phyloP scores from a whole-genome alignment of 768 basidiomycete species.

The Steccherinum ochraceum region DNA sequence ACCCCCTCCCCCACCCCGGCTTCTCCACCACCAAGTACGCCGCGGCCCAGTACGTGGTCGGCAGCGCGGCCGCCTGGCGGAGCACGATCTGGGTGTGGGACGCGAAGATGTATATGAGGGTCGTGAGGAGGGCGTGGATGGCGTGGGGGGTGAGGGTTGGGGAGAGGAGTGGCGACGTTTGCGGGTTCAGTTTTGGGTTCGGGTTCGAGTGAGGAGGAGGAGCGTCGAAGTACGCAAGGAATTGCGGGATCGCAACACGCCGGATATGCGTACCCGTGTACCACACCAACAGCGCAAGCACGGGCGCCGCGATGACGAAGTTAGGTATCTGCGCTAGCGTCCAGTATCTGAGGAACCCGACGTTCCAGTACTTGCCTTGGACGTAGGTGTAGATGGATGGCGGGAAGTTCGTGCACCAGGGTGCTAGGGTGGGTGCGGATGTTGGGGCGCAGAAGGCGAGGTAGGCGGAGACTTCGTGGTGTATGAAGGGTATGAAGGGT shows the following conservation, averaged over 20 bases:
- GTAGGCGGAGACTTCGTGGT: conserved; percentile 68
- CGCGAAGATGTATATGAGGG: conserved; percentile 61
- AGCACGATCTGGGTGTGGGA: conserved; percentile 88
- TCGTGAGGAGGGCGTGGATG: conserved; percentile 61
- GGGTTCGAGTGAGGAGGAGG: background rate
- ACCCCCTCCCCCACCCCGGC: conserved; percentile 44
- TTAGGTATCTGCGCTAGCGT: conserved; percentile 78
- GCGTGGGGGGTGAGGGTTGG: conserved; percentile 59
- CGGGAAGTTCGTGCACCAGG: conserved; percentile 59
- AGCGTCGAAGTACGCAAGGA: background rate
- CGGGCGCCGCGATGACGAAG: conserved; percentile 72
- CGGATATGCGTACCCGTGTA: conserved; percentile 23
- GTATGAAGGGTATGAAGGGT: conserved; percentile 58
- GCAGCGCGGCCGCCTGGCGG: conserved; percentile 69
- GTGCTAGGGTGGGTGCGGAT: conserved; percentile 4
- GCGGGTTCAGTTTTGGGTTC: conserved; percentile 4
- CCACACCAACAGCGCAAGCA: conserved; percentile 45
- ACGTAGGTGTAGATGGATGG: conserved; percentile 80
- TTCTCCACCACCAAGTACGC: conserved; percentile 52
- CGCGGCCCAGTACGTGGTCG: conserved; percentile 83
- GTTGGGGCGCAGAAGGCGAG: conserved; percentile 53
- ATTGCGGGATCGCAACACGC: conserved; percentile 8
- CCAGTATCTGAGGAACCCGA: conserved; percentile 87
- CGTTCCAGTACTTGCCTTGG: conserved; percentile 82
- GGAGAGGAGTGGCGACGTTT: conserved; percentile 29